Evolutionary conservation across 2,329 filamentous ascomycete genomes (phyloP).

Genomic region (Colletotrichum plurivorum): DNA sequence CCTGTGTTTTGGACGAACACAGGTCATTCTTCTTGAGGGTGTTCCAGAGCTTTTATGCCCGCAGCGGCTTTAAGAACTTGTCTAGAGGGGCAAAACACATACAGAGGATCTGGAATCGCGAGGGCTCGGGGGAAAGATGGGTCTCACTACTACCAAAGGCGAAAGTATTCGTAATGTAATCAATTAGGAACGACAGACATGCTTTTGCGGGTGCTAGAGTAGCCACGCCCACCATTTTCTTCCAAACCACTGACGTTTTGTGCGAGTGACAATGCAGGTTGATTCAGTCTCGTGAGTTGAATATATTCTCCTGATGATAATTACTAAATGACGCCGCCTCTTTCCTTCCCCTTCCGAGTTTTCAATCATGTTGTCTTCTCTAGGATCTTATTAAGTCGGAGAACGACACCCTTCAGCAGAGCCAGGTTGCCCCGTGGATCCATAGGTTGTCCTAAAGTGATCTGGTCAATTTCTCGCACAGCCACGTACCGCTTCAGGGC

Average conservation of each 20-base stretch:
- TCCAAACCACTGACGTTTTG: not conserved
- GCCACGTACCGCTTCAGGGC: not conserved
- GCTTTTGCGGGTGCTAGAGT: not conserved
- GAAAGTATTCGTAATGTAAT: constrained; percentile 48
- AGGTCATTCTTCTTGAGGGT: constrained; percentile 44
- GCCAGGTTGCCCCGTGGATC: not conserved
- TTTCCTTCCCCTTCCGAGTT: too few relatives aligned
- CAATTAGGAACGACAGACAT: not conserved
- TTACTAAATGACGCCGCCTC: too few relatives aligned
- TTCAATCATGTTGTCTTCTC: not conserved
- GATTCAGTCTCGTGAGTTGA: too few relatives aligned
- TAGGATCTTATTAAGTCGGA: not conserved
- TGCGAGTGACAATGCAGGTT: not conserved
- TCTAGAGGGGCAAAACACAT: constrained; percentile 43
- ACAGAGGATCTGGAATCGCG: constrained; percentile 44
- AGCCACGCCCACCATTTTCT: not conserved
- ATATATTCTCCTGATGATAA: too few relatives aligned
- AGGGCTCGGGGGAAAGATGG: constrained; percentile 43
- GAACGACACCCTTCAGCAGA: not conserved
- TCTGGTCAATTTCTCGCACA: not conserved
- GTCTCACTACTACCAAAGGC: constrained; percentile 44
- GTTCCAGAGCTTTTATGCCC: constrained; percentile 39
- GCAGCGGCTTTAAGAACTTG: constrained; percentile 46
- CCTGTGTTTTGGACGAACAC: constrained; percentile 45
- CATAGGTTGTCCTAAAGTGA: not conserved